Evolutionary conservation across 2,329 filamentous ascomycete species (phyloP).

Genomic region (Magnaporthiopsis rhizophila): DNA sequence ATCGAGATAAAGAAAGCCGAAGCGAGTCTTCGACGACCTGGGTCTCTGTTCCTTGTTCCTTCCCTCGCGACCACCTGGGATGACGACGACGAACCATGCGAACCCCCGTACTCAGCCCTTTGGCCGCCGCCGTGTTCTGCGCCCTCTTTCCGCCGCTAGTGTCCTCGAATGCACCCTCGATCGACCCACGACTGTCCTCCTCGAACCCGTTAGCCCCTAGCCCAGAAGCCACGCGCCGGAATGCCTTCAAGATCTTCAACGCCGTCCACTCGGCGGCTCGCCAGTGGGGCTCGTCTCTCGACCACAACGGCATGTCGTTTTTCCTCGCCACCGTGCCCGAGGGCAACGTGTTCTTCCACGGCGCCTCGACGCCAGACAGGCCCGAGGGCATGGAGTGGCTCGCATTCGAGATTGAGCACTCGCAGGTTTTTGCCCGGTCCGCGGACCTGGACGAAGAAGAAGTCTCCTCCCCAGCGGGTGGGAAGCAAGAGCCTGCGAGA

Average conservation of each 20-base stretch:
- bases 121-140: background rate
- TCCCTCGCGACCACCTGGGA: background rate
- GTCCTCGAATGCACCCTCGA: too few relatives aligned
- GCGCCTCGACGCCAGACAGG: conserved; percentile 32
- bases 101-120: background rate
- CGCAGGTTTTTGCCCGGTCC: conserved; percentile 43
- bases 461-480: background rate
- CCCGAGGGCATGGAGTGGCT: conserved; percentile 52
- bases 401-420: conserved; percentile 70
- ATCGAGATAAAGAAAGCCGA: background rate
- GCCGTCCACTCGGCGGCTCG: conserved; percentile 63
- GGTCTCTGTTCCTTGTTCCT: background rate
- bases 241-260: conserved; percentile 64
- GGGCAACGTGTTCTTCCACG: conserved; percentile 62
- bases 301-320: conserved; percentile 70
- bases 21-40: background rate
- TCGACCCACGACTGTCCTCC: background rate
- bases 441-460: background rate
- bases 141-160: background rate
- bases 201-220: conserved; percentile 20
- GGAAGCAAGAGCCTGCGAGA: background rate
- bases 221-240: conserved; percentile 31
- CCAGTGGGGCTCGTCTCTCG: conserved; percentile 64
- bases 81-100: background rate
- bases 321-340: conserved; percentile 58